Evolutionary conservation across 2,329 filamentous ascomycete genomes (phyloP), one percentile per base, ranked within the genome.

Genomic region (Alternaria sp.): DNA sequence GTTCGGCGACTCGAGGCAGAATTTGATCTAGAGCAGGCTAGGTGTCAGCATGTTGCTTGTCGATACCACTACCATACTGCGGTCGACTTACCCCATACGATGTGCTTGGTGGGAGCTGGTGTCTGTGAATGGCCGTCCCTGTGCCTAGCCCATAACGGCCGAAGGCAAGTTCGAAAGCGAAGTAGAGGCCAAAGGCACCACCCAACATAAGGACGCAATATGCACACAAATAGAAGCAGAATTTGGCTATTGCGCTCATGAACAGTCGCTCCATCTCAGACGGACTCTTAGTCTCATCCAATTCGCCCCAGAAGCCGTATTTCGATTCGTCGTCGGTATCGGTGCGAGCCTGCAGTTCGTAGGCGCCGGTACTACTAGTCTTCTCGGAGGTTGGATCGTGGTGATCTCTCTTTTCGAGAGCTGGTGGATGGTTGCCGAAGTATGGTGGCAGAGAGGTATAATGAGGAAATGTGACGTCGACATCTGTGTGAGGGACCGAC

Each of bases 1-100:
- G 28, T 67, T 64, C 18, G 57, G 54, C 6, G 50, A 43, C 4
- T 52, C 22, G 25, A 70, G 65, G 28, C 71, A 73, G 22, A 73
- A 70, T 16, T 62, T 57, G 51, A 73, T 62, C 71, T 73, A 45
- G 3, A 5, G 2, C 6, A 36, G 3, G 22, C 9, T 27, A 50
- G 16, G 0, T 3, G 3, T 36, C 2, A 50, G 46, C 4, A 9
- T 10, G 14, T 14, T 50, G 10, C 16, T 2, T 30, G 16, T 27
- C 9, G 8, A 12, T 3, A 27, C 32, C 8, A 27, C 46, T 38
- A 10, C 22, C 20, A 11, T 50, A 5, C 22, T 12, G 12, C 4
- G 32, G 38, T 34, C 30, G 32, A 53, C 51, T 49, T 50, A 63
- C 54, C 34, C 54, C 36, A 22, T 54, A n/a, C 8, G 18, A 25